Percentiles rank a stretch among this genome's conserved stretches.
phyloP scores from a whole-genome alignment of 129 eudicot genomes.

The Arctium minus region DNA sequence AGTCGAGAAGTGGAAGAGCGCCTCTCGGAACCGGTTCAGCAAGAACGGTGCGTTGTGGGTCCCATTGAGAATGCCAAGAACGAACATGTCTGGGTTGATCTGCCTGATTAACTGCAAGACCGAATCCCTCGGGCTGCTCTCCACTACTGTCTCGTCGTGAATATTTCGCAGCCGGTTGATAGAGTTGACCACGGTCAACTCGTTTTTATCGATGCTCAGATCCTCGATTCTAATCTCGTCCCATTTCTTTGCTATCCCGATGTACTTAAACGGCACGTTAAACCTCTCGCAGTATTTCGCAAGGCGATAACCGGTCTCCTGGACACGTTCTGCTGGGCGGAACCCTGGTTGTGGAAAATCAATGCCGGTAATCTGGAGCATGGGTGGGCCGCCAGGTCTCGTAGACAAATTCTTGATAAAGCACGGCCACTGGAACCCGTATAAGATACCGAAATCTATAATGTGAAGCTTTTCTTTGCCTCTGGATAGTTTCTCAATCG shows the following conservation, averaged over 20 bases:
- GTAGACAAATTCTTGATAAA: constrained; percentile 44
- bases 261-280: constrained; percentile 54
- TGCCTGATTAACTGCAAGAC: constrained; percentile 41
- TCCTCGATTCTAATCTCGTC: constrained; percentile 45
- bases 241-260: constrained; percentile 58
- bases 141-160: constrained; percentile 43
- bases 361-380: constrained; percentile 59
- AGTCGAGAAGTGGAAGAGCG: constrained; percentile 56
- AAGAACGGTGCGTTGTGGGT: constrained; percentile 61
- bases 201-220: constrained; percentile 35
- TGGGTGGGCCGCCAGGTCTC: constrained; percentile 57
- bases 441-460: constrained; percentile 70
- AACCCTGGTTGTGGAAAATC: constrained; percentile 65
- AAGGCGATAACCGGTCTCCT: constrained; percentile 53
- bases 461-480: constrained; percentile 50
- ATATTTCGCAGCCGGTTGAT: constrained; percentile 41
- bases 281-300: constrained; percentile 50
- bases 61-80: constrained; percentile 56
- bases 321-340: constrained; percentile 52
- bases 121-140: constrained; percentile 46
- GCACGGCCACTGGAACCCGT: constrained; percentile 80
- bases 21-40: constrained; percentile 53
- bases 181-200: constrained; percentile 47
- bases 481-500: constrained; percentile 34
- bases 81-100: constrained; percentile 52